Conservation (phyloP, 2,329 filamentous ascomycete genomes). For the Pseudogymnoascus sp. region DNA sequence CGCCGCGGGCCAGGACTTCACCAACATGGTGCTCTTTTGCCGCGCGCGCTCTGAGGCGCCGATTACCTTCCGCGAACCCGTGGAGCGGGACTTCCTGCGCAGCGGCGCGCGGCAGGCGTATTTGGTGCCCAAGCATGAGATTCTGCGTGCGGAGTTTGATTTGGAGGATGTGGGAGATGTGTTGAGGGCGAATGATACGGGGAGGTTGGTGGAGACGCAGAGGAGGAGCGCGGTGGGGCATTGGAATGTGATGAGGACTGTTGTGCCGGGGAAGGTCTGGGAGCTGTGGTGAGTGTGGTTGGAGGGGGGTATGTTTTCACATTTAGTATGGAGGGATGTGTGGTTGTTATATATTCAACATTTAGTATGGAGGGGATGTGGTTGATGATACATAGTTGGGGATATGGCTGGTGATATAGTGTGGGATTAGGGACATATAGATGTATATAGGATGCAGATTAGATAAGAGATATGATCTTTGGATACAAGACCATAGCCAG, state of each 20-base stretch:
- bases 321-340: background rate
- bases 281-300: constrained; percentile 62
- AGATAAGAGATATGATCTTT: background rate
- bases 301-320: no score
- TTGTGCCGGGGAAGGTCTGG: constrained; percentile 74
- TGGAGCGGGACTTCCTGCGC: constrained; percentile 58
- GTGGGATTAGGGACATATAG: background rate
- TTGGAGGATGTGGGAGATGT: constrained; percentile 35
- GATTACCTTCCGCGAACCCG: constrained; percentile 60
- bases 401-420: background rate
- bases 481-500: background rate
- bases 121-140: constrained; percentile 64
- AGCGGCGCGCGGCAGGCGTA: constrained; percentile 64
- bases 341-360: background rate
- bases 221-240: constrained; percentile 71
- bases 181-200: constrained; percentile 55
- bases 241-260: constrained; percentile 84
- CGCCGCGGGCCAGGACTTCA: constrained; percentile 59
- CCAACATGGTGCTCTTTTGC: constrained; percentile 96
- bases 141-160: constrained; percentile 34
- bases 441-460: background rate
- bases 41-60: constrained; percentile 32
- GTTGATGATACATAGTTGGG: background rate
- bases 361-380: background rate
- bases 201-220: constrained; percentile 62